Base-by-base conservation (phyloP, 805 yeast genomes). In the Hemisphaericaspora nanyangensis region DNA sequence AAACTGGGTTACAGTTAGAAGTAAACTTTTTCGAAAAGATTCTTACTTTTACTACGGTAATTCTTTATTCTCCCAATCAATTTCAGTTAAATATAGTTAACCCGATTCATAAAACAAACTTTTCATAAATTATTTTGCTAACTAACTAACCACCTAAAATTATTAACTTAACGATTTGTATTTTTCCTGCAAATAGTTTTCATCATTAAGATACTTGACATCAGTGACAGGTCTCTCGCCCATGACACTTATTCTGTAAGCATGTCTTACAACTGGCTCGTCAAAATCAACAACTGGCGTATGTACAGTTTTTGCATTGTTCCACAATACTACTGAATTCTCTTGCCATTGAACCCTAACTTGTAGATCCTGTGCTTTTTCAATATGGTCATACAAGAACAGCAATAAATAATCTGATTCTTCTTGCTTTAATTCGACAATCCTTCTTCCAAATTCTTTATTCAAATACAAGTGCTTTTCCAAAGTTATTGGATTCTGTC, bases 201-300 rank as follows among this genome's bases (percentile, higher is more conserved):
- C 44, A 30, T 43, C 46, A 17, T 60, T 62, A 50, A 60, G 55
- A 40, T 58, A 54, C 31, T 50, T 48, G 45, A 62, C 54, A 39
- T 56, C 54, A 19, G 50, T 63, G n/a, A 62, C 64, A 2, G 68
- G 68, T 48, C 67, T 51, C 41, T 61, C 68, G 2, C 65, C 68
- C 47, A 61, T 65, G 6, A 65, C 65, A 40, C 65, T 60, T 20
- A 63, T 51, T 39, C 68, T 52, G 29, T 61, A 58, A 6, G 68
- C 68, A 29, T 61, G 68, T 47, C 69, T 54, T 16, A 54, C 47
- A n/a, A 55, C 54, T 1, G 68, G 66, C 6, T 59, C 50, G 37
- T 58, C 62, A 63, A 63, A 61, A 47, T 62, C 69, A 24, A 60
- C 49, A 27, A 58, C 52, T 5, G 68, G 67, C 1, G 65, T 53